Evolutionary conservation across 257 asterid species (phyloP), one percentile per base, ranked within the genome.

Genomic region (Nicotiana tomentosiformis): DNA sequence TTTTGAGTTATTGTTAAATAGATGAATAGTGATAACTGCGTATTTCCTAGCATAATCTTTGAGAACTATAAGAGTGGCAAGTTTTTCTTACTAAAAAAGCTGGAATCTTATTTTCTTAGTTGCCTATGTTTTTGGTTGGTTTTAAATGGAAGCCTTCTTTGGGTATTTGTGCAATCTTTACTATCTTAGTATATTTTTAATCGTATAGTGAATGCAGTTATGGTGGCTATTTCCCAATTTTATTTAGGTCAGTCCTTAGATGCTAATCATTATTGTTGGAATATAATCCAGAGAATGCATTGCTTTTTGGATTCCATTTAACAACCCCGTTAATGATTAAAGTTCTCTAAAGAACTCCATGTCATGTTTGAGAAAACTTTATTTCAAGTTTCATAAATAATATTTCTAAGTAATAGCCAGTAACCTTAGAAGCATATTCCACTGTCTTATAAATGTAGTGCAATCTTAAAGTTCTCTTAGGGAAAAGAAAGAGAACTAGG

Each of bases 1-100:
- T 76, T 76, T 76, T 51, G 64, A 29, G 64, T 76, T 74, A 20
- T 74, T 74, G 79, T 46, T 26, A 74, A 49, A 74, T 26, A 74
- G 80, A 72, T 46, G 61, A 51, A 15, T 76, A 30, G 4, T 74
- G 39, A 26, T 74, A 51, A 51, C 33, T 76, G 64, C 4, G 0
- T 29, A 26, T 51, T 29, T 14, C 43, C 5, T 15, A 8, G 64
- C 53, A 26, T 26, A 1, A 51, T 49, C 80, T 51, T 74, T 16
- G 64, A 76, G 46, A 26, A 74, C 15, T 74, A 29, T 26, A 26
- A 74, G 64, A 23, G 26, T 74, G 62, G 58, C 64, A 26, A 26
- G 26, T 3, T 49, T 49, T 74, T 51, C 43, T 16, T 74, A 74
- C 64, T 26, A 51, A 74, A 26, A 15, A 49, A 0, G 26, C 15